phyloP scores from a whole-genome alignment of 2,329 filamentous ascomycete species.

The Aureobasidium subglaciale region DNA sequence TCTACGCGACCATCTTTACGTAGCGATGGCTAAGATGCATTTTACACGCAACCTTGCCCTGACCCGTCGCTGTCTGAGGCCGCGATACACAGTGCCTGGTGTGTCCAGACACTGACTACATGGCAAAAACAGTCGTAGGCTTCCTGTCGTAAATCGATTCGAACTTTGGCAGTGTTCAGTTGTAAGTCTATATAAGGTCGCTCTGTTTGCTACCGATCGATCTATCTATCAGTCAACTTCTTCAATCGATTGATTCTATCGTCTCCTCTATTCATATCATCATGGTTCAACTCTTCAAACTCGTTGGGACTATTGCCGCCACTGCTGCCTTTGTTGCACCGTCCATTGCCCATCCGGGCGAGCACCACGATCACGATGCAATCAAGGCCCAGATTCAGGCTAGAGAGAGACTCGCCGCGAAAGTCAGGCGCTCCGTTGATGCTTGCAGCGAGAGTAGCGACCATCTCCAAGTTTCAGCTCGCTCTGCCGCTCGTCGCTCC shows the following conservation, averaged over 20 bases:
- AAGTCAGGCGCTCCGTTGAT: background rate
- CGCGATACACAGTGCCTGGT: background rate
- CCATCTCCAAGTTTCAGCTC: background rate
- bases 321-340: conserved; percentile 3
- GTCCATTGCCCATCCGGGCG: conserved; percentile 28
- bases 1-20: too few species aligned
- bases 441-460: conserved; percentile 2
- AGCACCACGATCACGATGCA: conserved; percentile 27
- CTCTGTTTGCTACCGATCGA: background rate
- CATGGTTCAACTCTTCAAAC: background rate
- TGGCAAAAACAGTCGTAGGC: background rate
- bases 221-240: background rate
- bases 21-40: too few species aligned
- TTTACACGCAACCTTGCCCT: background rate
- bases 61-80: background rate
- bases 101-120: too few species aligned
- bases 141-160: background rate
- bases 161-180: background rate
- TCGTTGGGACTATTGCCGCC: background rate
- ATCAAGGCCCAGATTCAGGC: conserved; percentile 27
- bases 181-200: background rate
- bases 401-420: conserved; percentile 19
- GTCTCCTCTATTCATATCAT: background rate
- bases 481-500: conserved; percentile 1
- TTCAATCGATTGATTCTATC: background rate